Evolutionary conservation across 495 filamentous ascomycete genomes (phyloP).

Genomic region (Daldinia caldariorum): DNA sequence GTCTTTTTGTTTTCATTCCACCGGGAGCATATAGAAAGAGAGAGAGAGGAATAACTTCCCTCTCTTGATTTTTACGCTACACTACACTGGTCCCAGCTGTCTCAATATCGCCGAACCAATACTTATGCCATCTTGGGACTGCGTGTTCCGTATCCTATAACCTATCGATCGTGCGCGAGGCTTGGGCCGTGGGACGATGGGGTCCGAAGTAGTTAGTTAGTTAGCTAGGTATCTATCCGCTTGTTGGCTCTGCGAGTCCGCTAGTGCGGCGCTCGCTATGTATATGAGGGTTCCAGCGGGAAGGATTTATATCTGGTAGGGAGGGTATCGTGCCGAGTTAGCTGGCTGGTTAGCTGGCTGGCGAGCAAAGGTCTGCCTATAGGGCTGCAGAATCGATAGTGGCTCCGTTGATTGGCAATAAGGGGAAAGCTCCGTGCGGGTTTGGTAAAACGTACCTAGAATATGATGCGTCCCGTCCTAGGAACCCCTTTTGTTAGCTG

Average conservation of each 20-base stretch:
- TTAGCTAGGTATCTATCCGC: no score
- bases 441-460: background rate
- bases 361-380: background rate
- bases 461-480: constrained; percentile 1
- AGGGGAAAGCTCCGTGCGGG: background rate
- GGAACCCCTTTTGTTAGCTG: background rate
- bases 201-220: background rate
- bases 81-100: background rate
- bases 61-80: no score
- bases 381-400: background rate
- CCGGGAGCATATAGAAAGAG: background rate
- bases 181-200: background rate
- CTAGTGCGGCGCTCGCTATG: background rate
- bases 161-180: background rate
- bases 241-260: background rate
- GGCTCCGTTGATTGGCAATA: background rate
- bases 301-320: background rate
- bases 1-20: background rate
- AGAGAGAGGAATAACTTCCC: background rate
- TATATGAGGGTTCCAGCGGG: background rate
- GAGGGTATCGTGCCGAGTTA: background rate
- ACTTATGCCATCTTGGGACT: constrained; percentile 2
- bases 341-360: background rate
- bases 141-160: background rate
- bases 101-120: constrained; percentile 8